These are phyloP conservation scores for Trichosporon asahii DNA, from an alignment of 1,284 basidiomycete genomes.

Conservation along the genomic window DNA sequence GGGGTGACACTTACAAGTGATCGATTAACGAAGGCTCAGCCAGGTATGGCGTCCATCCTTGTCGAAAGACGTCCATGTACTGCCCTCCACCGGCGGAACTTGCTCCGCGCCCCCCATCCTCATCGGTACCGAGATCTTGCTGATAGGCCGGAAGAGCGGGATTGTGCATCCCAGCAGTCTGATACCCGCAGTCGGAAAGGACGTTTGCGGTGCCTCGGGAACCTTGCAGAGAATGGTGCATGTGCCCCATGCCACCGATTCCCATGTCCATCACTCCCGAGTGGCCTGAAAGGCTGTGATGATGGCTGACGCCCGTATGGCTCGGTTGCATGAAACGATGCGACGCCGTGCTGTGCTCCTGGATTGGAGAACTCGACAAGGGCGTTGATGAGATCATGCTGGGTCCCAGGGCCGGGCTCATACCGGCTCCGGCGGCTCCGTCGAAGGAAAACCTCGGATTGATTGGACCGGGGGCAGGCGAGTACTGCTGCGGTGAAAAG, in stretches of 20 bases:
- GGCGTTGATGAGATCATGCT: neutral
- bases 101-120: neutral
- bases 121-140: neutral
- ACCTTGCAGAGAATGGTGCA: neutral
- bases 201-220: neutral
- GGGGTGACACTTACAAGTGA: constrained; percentile 38
- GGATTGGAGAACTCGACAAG: neutral
- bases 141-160: neutral
- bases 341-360: neutral
- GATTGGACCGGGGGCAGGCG: neutral
- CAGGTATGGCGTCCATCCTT: constrained; percentile 45
- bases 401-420: neutral
- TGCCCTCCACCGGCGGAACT: constrained; percentile 22
- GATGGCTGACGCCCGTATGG: neutral
- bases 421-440: neutral
- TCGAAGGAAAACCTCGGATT: neutral
- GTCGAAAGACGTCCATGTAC: constrained; percentile 40
- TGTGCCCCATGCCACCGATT: neutral
- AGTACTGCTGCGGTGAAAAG: constrained; percentile 1
- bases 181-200: neutral
- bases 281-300: neutral
- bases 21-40: constrained; percentile 45
- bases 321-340: neutral
- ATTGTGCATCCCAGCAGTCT: neutral
- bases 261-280: neutral